A percentile compares a stretch with the other conserved stretches of the same genome.
Conservation (phyloP, 345 rosid genomes). For the Salix udensis region DNA sequence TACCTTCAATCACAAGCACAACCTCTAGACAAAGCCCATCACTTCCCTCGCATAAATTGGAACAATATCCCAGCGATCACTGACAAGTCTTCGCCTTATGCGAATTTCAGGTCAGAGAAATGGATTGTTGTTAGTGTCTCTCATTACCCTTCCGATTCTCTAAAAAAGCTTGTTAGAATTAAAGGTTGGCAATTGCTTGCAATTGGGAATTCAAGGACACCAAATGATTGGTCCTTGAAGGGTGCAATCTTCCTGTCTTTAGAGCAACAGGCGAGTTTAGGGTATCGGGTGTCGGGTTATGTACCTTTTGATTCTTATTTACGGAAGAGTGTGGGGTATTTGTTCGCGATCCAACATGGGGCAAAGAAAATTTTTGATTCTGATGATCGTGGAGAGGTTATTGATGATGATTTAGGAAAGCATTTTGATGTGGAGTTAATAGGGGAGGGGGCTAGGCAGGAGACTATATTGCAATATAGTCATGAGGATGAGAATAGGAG, state of each 20-base stretch:
- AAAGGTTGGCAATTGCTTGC: conserved; percentile 95
- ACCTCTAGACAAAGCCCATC: conserved; percentile 42
- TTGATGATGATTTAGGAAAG: conserved; percentile 75
- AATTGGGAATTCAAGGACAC: conserved; percentile 79
- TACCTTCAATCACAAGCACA: conserved; percentile 62
- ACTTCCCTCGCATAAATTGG: conserved; percentile 75
- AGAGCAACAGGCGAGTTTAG: conserved; percentile 79
- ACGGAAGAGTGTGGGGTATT: conserved; percentile 81
- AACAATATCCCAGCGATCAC: conserved; percentile 44
- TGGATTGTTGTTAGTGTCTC: conserved; percentile 91
- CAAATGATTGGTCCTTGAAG: conserved; percentile 80
- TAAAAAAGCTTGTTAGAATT: conserved; percentile 57
- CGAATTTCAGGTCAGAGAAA: conserved; percentile 68
- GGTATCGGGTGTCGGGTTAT: conserved; percentile 64
- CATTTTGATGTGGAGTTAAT: conserved; percentile 87
- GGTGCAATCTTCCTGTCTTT: conserved; percentile 80
- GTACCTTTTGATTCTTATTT: conserved; percentile 90
- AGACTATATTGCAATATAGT: conserved; percentile 73
- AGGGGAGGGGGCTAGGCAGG: conserved; percentile 85
- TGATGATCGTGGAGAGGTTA: conserved; percentile 89
- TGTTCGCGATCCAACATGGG: conserved; percentile 95
- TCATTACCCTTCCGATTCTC: conserved; percentile 62
- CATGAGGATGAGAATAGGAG: conserved; percentile 75
- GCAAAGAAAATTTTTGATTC: conserved; percentile 91
- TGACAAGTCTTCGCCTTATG: conserved; percentile 61